Conservation (phyloP, 306 rosid species). For the Vigna unguiculata region DNA sequence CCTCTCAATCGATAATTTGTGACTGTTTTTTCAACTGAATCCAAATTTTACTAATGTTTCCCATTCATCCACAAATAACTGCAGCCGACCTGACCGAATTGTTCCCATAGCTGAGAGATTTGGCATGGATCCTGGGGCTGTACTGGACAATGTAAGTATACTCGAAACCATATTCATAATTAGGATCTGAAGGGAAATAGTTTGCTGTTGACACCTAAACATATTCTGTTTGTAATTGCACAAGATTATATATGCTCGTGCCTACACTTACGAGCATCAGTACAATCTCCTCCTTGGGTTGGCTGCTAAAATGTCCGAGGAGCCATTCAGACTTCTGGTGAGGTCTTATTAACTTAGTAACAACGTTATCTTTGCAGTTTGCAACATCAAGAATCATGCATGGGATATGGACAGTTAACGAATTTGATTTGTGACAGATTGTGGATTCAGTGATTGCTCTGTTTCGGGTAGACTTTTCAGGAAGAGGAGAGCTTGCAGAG, state of each 20-base stretch:
- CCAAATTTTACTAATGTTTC: conserved; percentile 38
- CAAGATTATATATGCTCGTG: conserved; percentile 96
- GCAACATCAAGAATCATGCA: neutral
- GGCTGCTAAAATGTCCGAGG: conserved; percentile 98
- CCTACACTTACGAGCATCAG: conserved; percentile 96
- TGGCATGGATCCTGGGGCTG: conserved; percentile 98
- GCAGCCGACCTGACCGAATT: conserved; percentile 95
- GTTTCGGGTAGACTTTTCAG: conserved; percentile 90
- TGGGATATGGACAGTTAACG: conserved; percentile 38
- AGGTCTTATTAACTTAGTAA: conserved; percentile 34
- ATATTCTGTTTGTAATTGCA: conserved; percentile 38
- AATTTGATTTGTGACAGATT: conserved; percentile 59
- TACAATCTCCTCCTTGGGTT: conserved; percentile 86
- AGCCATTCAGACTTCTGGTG: conserved; percentile 97
- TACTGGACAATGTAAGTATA: conserved; percentile 83
- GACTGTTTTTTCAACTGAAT: conserved; percentile 23
- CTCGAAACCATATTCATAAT: conserved; percentile 6
- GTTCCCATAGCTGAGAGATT: conserved; percentile 94
- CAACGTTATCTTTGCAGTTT: neutral
- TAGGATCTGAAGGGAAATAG: conserved; percentile 29
- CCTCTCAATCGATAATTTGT: conserved; percentile 13
- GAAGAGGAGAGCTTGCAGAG: conserved; percentile 98
- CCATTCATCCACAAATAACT: conserved; percentile 43
- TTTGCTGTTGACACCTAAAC: conserved; percentile 48
- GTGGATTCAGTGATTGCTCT: conserved; percentile 92